Evolutionary conservation across 2,329 filamentous ascomycete species (phyloP).

Genomic region (Talaromyces sp.): DNA sequence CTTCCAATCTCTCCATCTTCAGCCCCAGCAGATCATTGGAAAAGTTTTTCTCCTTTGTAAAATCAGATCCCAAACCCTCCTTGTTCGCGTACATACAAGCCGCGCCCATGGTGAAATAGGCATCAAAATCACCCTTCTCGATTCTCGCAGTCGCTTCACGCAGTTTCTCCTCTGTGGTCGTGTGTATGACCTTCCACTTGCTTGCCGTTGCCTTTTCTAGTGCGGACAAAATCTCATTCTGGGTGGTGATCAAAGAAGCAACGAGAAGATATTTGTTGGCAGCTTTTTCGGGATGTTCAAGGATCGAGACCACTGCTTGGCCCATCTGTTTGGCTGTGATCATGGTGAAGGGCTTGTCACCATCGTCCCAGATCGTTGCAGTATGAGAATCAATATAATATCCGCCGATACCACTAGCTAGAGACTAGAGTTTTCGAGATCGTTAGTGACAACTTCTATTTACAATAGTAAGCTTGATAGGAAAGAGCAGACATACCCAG

Average conservation of each 20-base stretch:
- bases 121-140: slow-evolving; percentile 24
- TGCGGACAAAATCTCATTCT: slow-evolving; percentile 54
- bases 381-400: slow-evolving; percentile 43
- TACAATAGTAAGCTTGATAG: background rate
- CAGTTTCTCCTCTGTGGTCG: slow-evolving; percentile 29
- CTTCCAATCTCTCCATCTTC: slow-evolving; percentile 20
- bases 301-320: slow-evolving; percentile 49
- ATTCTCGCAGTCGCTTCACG: slow-evolving; percentile 22
- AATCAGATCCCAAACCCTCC: background rate
- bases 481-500: background rate
- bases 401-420: slow-evolving; percentile 50
- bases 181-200: slow-evolving; percentile 49
- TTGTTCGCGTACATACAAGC: background rate
- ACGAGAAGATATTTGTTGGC: slow-evolving; percentile 58
- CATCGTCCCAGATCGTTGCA: slow-evolving; percentile 56
- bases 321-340: slow-evolving; percentile 53
- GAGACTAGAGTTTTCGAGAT: slow-evolving; percentile 34
- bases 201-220: slow-evolving; percentile 52
- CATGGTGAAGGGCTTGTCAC: slow-evolving; percentile 50
- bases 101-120: slow-evolving; percentile 16
- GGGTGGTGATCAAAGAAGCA: slow-evolving; percentile 55
- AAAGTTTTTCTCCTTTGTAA: slow-evolving; percentile 19
- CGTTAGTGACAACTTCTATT: background rate
- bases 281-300: slow-evolving; percentile 50
- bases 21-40: slow-evolving; percentile 26